Base-by-base conservation (phyloP, 2,329 filamentous ascomycete genomes). In the Hawksworthiomyces lignivorus region DNA sequence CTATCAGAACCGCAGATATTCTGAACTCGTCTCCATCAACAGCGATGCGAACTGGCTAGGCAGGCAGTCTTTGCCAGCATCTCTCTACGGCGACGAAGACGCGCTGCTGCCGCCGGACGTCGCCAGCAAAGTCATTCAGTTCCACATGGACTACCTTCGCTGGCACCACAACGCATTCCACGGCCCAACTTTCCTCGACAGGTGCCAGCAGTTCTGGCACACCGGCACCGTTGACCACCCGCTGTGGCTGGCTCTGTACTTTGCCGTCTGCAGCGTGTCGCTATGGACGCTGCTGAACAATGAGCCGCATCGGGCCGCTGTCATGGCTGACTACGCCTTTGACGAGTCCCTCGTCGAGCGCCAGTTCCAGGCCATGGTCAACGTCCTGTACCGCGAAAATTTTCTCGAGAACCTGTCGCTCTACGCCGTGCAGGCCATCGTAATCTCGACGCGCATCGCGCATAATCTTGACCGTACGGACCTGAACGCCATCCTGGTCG, bases 401-500 rank as follows among this genome's bases (percentile, higher is more conserved):
- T 62, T 61, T 32, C 43, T 62, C 9, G 48, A 51, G 36, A 44
- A 54, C 30, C 43, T 48, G n/a, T 54, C 53, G 4, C 52, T 58
- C 31, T 59, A 56, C 24, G 53, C 57, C 1, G 52, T 60, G 8
- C 60, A 61, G 41, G 59, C 61, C 15, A 54, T 61, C 28, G 55
- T 57, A 8, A 56, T 63, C 9, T 60, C 58, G 5, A 60, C 59
- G 1, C 50, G 58, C 31, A 54, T 61, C 14, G 60, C 57, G 3
- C 60, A 63, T 40, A 60, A 59, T 34, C 52, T 62, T 9, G 60
- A 58, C 12, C 47, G 56, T 18, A 62, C 59, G 34, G 53, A 62
- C 35, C 42, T 60, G 3, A 59, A 59, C 24, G 57, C 58, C 3
- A 60, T 54, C 14, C 43, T 63, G 5, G 52, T 62, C 35, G 56